These are phyloP conservation scores for Aspergillus incahuasiensis DNA, from an alignment of 495 filamentous ascomycete genomes.

Conservation along the genomic window DNA sequence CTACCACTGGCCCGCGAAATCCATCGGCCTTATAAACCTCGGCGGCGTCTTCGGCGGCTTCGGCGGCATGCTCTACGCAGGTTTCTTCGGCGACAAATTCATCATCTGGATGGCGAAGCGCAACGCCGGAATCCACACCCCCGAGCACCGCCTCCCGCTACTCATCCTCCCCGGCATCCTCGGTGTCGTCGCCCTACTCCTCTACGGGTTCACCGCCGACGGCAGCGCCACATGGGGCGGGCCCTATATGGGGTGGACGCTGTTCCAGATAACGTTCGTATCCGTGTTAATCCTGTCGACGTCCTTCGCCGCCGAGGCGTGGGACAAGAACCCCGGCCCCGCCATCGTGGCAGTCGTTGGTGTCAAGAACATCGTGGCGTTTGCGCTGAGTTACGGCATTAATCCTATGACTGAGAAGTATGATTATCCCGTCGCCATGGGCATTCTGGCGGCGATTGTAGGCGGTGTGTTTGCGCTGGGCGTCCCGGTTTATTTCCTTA, in stretches of 20 bases:
- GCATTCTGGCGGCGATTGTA: conserved; percentile 26
- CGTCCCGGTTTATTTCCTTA: conserved; percentile 31
- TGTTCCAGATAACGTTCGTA: conserved; percentile 33
- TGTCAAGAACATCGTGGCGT: conserved; percentile 35
- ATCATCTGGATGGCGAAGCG: conserved; percentile 31
- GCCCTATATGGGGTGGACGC: conserved; percentile 37
- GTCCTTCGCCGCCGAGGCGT: conserved; percentile 35
- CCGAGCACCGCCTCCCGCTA: conserved; percentile 33
- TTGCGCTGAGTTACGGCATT: conserved; percentile 33
- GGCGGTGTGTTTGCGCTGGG: conserved; percentile 28
- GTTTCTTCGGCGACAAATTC: conserved; percentile 29
- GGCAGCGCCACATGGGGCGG: conserved; percentile 28
- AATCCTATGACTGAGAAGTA: conserved; percentile 27
- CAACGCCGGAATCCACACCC: conserved; percentile 27
- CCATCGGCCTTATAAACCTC: conserved; percentile 33
- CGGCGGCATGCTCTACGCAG: conserved; percentile 34
- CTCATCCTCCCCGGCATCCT: conserved; percentile 33
- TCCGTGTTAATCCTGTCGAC: conserved; percentile 27
- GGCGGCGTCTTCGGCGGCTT: conserved; percentile 34
- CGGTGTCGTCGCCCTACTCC: conserved; percentile 21
- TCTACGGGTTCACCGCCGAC: conserved; percentile 34
- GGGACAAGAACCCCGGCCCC: conserved; percentile 37
- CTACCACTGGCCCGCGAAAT: conserved; percentile 29
- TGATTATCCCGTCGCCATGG: conserved; percentile 27
- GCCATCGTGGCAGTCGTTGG: conserved; percentile 38